These are phyloP conservation scores for Neurospora tetrasperma DNA, from an alignment of 495 filamentous ascomycete genomes.

Conservation along the genomic window DNA sequence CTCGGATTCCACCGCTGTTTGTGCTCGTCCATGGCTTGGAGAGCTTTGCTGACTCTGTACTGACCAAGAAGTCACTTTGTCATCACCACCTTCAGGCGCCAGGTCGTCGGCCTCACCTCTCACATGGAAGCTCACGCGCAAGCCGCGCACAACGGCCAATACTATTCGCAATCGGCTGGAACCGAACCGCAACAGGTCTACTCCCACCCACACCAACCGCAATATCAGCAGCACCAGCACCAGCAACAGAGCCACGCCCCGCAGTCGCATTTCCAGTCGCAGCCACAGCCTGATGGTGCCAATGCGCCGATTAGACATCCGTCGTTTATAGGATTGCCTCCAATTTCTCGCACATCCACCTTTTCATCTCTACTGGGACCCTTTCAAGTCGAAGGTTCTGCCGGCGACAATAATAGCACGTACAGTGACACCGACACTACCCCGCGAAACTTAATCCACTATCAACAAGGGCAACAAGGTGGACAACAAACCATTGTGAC, in stretches of 20 bases:
- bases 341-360: slow-evolving; percentile 43
- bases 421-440: neutral
- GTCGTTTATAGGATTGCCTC: slow-evolving; percentile 38
- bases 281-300: slow-evolving; percentile 7
- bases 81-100: neutral
- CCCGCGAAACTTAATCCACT: neutral
- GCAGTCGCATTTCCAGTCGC: slow-evolving; percentile 8
- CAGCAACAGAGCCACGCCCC: slow-evolving; percentile 11
- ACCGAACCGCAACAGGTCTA: slow-evolving; percentile 17
- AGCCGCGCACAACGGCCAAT: slow-evolving; percentile 1
- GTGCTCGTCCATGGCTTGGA: neutral
- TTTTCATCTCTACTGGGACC: slow-evolving; percentile 31
- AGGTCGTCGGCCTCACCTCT: neutral
- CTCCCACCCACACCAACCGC: slow-evolving; percentile 9
- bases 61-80: neutral
- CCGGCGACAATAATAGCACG: slow-evolving; percentile 10
- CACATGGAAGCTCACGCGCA: slow-evolving; percentile 32
- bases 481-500: neutral
- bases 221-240: slow-evolving; percentile 6
- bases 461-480: slow-evolving; percentile 4
- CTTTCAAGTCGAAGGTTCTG: slow-evolving; percentile 8
- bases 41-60: neutral
- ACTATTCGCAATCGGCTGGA: slow-evolving; percentile 11
- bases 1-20: neutral
- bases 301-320: slow-evolving; percentile 21